Percentiles rank a stretch among this genome's conserved stretches.
Conservation (phyloP, 768 basidiomycete species). For the Kwoniella newhampshirensis region DNA sequence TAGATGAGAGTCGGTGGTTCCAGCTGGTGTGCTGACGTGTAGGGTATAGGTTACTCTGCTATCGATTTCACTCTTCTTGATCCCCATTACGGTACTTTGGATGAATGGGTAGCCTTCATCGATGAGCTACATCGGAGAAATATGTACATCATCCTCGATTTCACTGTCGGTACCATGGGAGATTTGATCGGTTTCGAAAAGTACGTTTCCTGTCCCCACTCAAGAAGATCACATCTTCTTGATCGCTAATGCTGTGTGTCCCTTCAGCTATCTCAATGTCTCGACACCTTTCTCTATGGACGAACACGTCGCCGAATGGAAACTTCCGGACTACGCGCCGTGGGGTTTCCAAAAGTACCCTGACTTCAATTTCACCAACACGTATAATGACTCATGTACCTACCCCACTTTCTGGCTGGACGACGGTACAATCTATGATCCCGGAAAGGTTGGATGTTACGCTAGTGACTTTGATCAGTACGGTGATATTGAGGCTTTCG, state of each 20-base stretch:
- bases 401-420: slow-evolving; percentile 80
- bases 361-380: slow-evolving; percentile 74
- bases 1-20: neutral
- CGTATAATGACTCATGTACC: slow-evolving; percentile 69
- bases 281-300: slow-evolving; percentile 75
- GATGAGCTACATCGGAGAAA: slow-evolving; percentile 73
- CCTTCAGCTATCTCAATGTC: slow-evolving; percentile 67
- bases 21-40: slow-evolving; percentile 9
- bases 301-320: slow-evolving; percentile 75
- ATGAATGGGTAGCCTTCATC: slow-evolving; percentile 74
- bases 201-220: slow-evolving; percentile 61
- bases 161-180: slow-evolving; percentile 88
- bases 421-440: slow-evolving; percentile 64
- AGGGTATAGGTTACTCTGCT: slow-evolving; percentile 75
- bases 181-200: slow-evolving; percentile 83
- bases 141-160: slow-evolving; percentile 92
- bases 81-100: slow-evolving; percentile 84
- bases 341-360: slow-evolving; percentile 84
- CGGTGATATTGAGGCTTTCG: slow-evolving; percentile 95
- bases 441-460: slow-evolving; percentile 69
- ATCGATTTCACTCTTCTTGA: slow-evolving; percentile 86
- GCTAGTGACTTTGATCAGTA: slow-evolving; percentile 89
- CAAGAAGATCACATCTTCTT: neutral
- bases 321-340: slow-evolving; percentile 69
- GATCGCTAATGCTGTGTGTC: neutral